Evolutionary conservation across 441 rosid species (phyloP), one percentile per base, ranked within the genome.

Genomic region (Gossypium aridum): DNA sequence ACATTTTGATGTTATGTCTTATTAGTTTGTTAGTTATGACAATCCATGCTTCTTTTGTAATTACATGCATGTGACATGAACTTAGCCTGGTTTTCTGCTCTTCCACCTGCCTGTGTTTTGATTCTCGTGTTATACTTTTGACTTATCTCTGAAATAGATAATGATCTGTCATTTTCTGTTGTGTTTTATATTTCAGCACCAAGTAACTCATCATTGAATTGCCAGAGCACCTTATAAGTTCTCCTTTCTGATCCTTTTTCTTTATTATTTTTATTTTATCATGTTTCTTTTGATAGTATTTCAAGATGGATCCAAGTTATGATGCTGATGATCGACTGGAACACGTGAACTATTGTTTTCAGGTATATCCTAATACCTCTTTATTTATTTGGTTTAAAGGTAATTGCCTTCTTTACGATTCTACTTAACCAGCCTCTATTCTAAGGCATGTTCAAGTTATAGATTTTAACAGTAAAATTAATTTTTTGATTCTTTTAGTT

Each of bases 341-440:
- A 10, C 99, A 96, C 61, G 89, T 93, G 75, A 85, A 81, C 65
- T 96, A 96, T 81, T 96, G 99, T 83, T 90, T 96, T 79, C 92
- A 96, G 99, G 99, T 96, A 90, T 70, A 26, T 61, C 60, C 26
- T 53, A 49, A 55, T 59, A 45, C 54, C 74, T 64, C 77, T 70
- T 55, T 71, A 62, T 57, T 43, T 74, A 20, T 72, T 2, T 76
- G 51, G 39, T 77, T 71, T 71, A 71, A 20, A 71, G 53, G 34
- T 71, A 31, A 53, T 31, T 31, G 2, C 17, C 22, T 19, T 37
- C 53, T 45, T 43, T 45, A 4, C 16, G 16, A 14, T 72, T 43
- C 10, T 43, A 57, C 8, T 59, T 31, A 34, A 62, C 45, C 56
- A 60, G 71, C 68, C 31, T 39, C n/a, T 59, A 39, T 14, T 39